Percentiles rank a stretch among this genome's conserved stretches.
These are phyloP conservation scores for Aureobasidium sp. DNA, from an alignment of 2,329 filamentous ascomycete genomes.

Conservation along the genomic window DNA sequence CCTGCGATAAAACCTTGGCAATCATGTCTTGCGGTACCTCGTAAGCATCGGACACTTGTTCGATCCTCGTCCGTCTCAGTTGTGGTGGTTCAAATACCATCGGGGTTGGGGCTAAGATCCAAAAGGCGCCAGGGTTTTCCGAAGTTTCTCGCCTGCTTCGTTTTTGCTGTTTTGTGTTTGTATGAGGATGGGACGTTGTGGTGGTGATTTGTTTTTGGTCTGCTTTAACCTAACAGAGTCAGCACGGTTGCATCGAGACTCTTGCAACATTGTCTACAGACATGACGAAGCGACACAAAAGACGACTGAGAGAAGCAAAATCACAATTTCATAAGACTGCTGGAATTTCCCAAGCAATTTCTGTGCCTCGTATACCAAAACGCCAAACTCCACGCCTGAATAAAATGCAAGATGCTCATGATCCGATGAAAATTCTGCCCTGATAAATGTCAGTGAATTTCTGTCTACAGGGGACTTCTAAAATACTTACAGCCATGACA, in stretches of 20 bases:
- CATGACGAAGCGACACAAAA: not conserved
- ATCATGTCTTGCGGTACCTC: too few species aligned
- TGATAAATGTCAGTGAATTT: not conserved
- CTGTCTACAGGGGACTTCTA: not conserved
- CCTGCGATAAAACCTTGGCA: too few species aligned
- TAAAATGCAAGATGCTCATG: slow-evolving; percentile 12
- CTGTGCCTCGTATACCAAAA: not conserved
- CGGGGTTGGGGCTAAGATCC: too few species aligned
- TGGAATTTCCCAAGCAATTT: not conserved
- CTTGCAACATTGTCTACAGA: not conserved
- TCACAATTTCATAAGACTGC: not conserved
- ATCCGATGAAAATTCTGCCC: slow-evolving; percentile 24
- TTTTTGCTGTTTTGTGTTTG: too few species aligned
- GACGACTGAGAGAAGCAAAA: not conserved
- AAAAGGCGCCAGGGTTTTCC: too few species aligned
- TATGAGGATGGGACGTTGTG: too few species aligned
- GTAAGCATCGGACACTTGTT: too few species aligned
- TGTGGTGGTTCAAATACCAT: too few species aligned
- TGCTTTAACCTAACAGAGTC: not conserved
- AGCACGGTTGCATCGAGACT: not conserved
- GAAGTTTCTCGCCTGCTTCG: too few species aligned
- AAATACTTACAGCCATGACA: slow-evolving; percentile 72
- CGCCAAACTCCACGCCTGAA: slow-evolving; percentile 12
- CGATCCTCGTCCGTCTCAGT: too few species aligned
- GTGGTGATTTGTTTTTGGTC: not conserved